A percentile compares a stretch with the other conserved stretches of the same genome.
Evolutionary conservation across 2,329 filamentous ascomycete species (phyloP).

Genomic region (Aspergillus texensis): DNA sequence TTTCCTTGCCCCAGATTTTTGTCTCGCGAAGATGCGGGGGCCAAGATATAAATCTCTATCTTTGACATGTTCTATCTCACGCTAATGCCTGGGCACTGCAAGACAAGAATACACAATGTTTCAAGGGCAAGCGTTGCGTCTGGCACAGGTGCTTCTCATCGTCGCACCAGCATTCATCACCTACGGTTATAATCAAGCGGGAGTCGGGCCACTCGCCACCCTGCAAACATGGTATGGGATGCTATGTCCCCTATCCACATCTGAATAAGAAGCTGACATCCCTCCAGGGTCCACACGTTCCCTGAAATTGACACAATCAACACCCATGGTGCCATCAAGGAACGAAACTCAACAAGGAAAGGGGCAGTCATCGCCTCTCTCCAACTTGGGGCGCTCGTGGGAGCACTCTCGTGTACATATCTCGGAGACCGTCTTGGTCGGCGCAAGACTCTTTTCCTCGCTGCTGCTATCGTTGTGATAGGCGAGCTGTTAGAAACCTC

Average conservation of each 20-base stretch:
- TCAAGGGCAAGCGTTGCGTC: slow-evolving; percentile 15
- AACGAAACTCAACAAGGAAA: slow-evolving; percentile 27
- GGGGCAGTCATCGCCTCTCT: slow-evolving; percentile 30
- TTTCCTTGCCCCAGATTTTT: too few species aligned
- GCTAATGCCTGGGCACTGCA: too few species aligned
- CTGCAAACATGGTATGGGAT: slow-evolving; percentile 15
- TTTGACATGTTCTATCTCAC: too few species aligned
- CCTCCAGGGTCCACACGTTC: slow-evolving; percentile 49
- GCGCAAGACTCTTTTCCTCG: slow-evolving; percentile 49
- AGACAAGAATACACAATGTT: neutral
- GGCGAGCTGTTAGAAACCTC: slow-evolving; percentile 45
- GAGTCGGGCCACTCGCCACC: slow-evolving; percentile 25
- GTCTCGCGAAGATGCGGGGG: too few species aligned
- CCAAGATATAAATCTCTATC: too few species aligned
- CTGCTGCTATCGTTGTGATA: slow-evolving; percentile 33
- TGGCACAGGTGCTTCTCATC: slow-evolving; percentile 26
- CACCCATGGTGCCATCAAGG: slow-evolving; percentile 20
- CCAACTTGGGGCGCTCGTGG: slow-evolving; percentile 25
- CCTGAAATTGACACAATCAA: slow-evolving; percentile 56
- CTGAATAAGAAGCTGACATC: too few species aligned
- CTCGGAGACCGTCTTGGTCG: slow-evolving; percentile 53
- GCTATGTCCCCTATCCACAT: too few species aligned
- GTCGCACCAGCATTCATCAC: slow-evolving; percentile 27
- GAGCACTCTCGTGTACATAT: slow-evolving; percentile 21
- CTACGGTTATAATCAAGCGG: slow-evolving; percentile 32